Conservation (phyloP, 371 early-diverging fungal species). For the Mucor mucedo region DNA sequence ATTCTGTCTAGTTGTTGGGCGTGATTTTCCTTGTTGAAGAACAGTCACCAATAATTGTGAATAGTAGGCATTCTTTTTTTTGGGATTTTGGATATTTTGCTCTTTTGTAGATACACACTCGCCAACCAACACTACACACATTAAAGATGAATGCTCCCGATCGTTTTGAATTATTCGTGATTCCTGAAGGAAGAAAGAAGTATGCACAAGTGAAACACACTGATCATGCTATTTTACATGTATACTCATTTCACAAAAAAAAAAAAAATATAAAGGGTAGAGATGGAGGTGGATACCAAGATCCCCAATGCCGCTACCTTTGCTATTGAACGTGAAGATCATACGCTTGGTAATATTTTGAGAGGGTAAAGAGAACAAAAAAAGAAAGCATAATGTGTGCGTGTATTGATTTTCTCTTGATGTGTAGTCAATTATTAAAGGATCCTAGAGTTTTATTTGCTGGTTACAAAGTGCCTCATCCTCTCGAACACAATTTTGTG, state of each 20-base stretch:
- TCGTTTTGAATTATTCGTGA: slow-evolving; percentile 86
- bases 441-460: slow-evolving; percentile 95
- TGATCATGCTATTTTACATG: no score
- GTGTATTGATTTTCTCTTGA: not conserved
- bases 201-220: slow-evolving; percentile 32
- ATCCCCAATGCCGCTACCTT: slow-evolving; percentile 95
- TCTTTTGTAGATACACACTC: no score
- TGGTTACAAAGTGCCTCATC: slow-evolving; percentile 98
- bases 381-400: not conserved
- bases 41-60: no score
- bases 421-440: slow-evolving; percentile 80
- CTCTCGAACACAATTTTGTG: slow-evolving; percentile 90
- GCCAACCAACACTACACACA: no score
- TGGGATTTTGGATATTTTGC: no score
- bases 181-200: slow-evolving; percentile 91
- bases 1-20: no score
- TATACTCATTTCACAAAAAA: no score
- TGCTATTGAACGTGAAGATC: slow-evolving; percentile 95
- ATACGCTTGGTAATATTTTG: slow-evolving; percentile 95
- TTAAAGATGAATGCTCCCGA: slow-evolving; percentile 88
- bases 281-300: slow-evolving; percentile 86
- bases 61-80: no score
- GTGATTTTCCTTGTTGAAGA: no score
- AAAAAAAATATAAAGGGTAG: slow-evolving; percentile 60
- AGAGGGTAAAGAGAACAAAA: slow-evolving; percentile 66